Evolutionary conservation across 176 grass and related monocot genomes (phyloP), one percentile per base, ranked within the genome.

Genomic region (Rhipidocladum racemiflorum): DNA sequence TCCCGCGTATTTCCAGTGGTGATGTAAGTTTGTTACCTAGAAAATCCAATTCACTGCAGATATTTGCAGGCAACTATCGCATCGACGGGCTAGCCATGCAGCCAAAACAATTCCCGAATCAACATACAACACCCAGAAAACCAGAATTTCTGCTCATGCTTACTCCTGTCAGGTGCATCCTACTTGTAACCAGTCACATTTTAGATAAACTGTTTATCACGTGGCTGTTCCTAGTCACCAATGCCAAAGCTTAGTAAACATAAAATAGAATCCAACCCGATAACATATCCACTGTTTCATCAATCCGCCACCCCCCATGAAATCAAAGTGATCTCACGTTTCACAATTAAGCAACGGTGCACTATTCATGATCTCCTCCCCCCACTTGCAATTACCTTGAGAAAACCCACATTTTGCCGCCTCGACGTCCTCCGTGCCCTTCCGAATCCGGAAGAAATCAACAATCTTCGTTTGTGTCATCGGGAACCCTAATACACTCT

Each of bases 371-470:
- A 42, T 36, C 16, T 40, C 15, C 16, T 40, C 15, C 56, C 1
- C 44, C 2, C 16, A 51, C 15, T 40, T 21, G 61, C 40, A 75
- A 75, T 87, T 86, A 98, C 92, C 92, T 90, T 91, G 87, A 32
- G 79, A 83, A 60, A 68, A 55, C 9, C 55, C 53, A 36, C 82
- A 88, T 90, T 95, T 95, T 25, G 57, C 55, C 10, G 69, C 63
- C 9, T 18, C n/a, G 8, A 6, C 45, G 18, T 70, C 50, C 69
- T 74, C 78, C 3, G 45, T 67, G 36, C 56, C 60, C 82, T 88
- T 94, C 57, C 88, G 87, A 57, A 99, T 99, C 81, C 88, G 65
- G 83, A 99, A 99, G 87, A 99, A 99, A 91, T 95, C 87, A 2
- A 95, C 28, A 70, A 98, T 98, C 92, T 93, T 95, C 18, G 66